Conservation (phyloP, 202 grass and related monocot genomes). For the Schoenoplectus triqueter region DNA sequence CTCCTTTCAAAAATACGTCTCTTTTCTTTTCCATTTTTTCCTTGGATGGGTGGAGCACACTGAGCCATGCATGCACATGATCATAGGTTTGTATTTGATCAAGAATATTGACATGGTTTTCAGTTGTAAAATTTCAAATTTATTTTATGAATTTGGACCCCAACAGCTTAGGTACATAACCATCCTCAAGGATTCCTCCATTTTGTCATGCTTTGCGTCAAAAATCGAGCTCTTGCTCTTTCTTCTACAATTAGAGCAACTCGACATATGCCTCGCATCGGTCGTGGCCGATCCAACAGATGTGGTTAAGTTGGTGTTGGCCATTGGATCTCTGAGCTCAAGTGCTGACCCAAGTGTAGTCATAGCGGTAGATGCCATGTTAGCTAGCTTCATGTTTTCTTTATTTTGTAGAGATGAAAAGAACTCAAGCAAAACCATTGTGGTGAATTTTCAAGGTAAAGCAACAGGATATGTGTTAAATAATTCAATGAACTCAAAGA, state of each 20-base stretch:
- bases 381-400: slow-evolving; percentile 54
- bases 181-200: slow-evolving; percentile 65
- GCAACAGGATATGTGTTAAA: background rate
- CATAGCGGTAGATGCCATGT: slow-evolving; percentile 60
- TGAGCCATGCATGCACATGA: background rate
- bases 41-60: background rate
- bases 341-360: slow-evolving; percentile 57
- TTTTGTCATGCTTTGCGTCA: background rate
- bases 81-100: background rate
- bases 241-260: slow-evolving; percentile 22
- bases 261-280: slow-evolving; percentile 14
- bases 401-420: slow-evolving; percentile 6
- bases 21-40: background rate
- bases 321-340: slow-evolving; percentile 63
- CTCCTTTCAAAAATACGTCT: background rate
- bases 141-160: slow-evolving; percentile 49
- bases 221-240: background rate
- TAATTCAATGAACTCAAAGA: background rate
- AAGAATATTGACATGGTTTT: background rate
- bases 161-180: slow-evolving; percentile 79
- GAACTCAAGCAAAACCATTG: background rate
- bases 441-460: background rate
- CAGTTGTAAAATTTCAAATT: background rate
- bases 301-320: slow-evolving; percentile 41
- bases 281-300: background rate